These are phyloP conservation scores for Lepidium didymum DNA, from an alignment of 345 rosid species.

Conservation along the genomic window DNA sequence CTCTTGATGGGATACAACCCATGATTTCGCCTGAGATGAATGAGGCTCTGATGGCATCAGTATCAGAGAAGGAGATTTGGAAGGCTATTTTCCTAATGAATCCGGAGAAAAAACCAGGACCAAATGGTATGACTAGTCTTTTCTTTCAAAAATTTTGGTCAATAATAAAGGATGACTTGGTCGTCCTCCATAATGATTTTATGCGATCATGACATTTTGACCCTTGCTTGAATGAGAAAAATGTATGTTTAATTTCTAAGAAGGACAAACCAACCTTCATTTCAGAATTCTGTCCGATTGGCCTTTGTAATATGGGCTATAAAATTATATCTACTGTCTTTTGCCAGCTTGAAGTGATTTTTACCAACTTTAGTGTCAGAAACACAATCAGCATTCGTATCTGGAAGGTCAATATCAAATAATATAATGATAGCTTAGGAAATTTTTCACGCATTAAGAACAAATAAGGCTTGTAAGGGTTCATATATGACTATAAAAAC, in stretches of 20 bases:
- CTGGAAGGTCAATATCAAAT: background rate
- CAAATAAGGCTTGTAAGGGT: background rate
- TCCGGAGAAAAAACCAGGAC: background rate
- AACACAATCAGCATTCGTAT: background rate
- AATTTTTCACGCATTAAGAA: background rate
- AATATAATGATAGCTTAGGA: background rate
- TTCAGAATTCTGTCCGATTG: background rate
- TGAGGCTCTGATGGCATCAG: background rate
- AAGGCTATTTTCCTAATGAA: background rate
- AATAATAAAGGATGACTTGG: background rate
- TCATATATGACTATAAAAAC: background rate
- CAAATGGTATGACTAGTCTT: background rate
- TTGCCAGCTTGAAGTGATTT: background rate
- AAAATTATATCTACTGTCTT: background rate
- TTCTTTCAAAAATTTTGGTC: background rate
- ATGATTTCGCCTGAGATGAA: background rate
- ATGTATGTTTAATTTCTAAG: background rate
- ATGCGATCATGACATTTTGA: background rate
- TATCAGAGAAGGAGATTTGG: background rate
- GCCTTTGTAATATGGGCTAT: background rate
- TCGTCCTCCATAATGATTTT: accelerated
- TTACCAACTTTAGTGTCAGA: background rate
- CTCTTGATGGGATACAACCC: background rate
- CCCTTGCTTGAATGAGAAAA: background rate
- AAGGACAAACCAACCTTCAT: background rate